A percentile compares a stretch with the other conserved stretches of the same genome.
Evolutionary conservation across 208 protist genomes (phyloP).

Genomic region (Crithidia sp.): DNA sequence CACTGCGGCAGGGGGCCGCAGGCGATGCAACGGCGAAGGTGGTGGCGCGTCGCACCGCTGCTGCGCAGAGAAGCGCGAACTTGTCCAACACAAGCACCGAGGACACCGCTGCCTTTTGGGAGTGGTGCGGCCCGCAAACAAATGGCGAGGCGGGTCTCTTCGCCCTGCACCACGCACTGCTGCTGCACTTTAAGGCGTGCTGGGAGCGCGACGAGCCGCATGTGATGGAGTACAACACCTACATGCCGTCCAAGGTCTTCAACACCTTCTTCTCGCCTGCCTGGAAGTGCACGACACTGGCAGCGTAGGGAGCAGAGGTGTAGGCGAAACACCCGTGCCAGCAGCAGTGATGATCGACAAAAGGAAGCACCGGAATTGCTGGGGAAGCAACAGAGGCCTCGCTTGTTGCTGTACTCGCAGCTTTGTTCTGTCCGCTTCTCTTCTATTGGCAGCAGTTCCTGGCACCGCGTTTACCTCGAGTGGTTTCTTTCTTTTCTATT

Average conservation of each 20-base stretch:
- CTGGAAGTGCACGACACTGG: slow-evolving; percentile 29
- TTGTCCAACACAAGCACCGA: slow-evolving; percentile 4
- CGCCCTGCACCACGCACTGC: slow-evolving; percentile 75
- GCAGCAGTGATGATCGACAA: no score
- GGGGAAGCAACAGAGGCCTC: no score
- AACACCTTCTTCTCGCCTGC: slow-evolving; percentile 61
- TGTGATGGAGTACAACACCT: slow-evolving; percentile 87
- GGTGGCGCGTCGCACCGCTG: slow-evolving; percentile 22
- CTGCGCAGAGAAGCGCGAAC: slow-evolving; percentile 18
- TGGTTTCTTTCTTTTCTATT: slow-evolving; percentile 3
- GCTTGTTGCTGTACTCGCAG: no score
- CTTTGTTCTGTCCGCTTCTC: not conserved
- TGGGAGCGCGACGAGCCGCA: slow-evolving; percentile 86
- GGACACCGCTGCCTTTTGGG: slow-evolving; percentile 31
- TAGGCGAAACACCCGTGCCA: not conserved
- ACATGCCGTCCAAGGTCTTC: slow-evolving; percentile 67
- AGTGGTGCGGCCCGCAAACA: slow-evolving; percentile 8
- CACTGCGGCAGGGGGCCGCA: slow-evolving; percentile 33
- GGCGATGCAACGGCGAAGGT: slow-evolving; percentile 22
- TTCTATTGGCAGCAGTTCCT: not conserved
- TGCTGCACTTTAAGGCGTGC: slow-evolving; percentile 79
- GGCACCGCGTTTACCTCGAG: no score
- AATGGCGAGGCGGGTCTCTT: slow-evolving; percentile 75
- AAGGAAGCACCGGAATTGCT: no score
- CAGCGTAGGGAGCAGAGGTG: not conserved